Evolutionary conservation across 1,139 yeast genomes (phyloP), one percentile per base, ranked within the genome.

Genomic region (Kurtzmaniella natalensis): DNA sequence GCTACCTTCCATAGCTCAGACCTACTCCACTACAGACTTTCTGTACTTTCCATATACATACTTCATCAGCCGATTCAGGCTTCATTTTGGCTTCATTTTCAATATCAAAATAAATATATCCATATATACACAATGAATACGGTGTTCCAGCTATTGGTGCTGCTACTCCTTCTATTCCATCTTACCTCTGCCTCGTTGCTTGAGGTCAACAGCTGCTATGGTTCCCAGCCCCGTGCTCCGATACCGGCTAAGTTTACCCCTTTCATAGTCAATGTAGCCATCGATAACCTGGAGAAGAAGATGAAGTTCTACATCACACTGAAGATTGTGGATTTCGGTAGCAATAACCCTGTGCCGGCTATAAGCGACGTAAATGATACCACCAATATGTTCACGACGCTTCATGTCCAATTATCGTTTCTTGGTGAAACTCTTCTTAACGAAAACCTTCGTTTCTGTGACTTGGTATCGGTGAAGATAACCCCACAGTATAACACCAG

Each of bases 361-460:
- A 57, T 68, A 11, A 47, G 48, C 11, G 80, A 75, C 42, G 71
- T 71, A 18, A 64, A 75, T 44, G 14, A 37, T 3, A 52, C 64
- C 3, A 68, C 78, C 2, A 72, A 73, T 46, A 57, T 52, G 38
- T 73, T 49, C 46, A 69, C 80, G 5, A 71, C 78, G 1, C 50
- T 75, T 25, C 73, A 70, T 35, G 65, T 72, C n/a, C 58, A 61
- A 25, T 49, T 68, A 16, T 59, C 59, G 34, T 74, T 69, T 45
- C 59, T 63, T 56, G 80, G 77, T 3, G 59, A 60, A 25, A 48
- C 55, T 18, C 51, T 72, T 10, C 46, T 59, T 16, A 59, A 61
- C 36, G 66, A 68, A 32, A 63, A 63, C 39, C 46, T 51, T 15
- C 52, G 78, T 15, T 58, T 75, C 33, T 75, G 81, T 48, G 76